Evolutionary conservation across 345 rosid species (phyloP).

Genomic region (Bruguiera sexangula): DNA sequence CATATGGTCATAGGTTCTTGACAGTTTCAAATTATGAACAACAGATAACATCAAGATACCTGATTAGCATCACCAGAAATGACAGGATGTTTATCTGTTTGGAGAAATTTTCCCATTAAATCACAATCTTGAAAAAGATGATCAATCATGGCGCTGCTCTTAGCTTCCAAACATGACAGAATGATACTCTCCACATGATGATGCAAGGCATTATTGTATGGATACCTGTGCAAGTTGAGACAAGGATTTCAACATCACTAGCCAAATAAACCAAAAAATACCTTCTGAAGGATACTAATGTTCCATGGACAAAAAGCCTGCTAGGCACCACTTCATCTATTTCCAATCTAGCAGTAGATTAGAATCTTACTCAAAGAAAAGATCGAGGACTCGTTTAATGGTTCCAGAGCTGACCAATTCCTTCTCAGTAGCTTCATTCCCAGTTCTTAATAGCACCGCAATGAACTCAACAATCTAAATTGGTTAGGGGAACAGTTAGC

Average conservation of each 20-base stretch:
- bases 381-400: slow-evolving; percentile 64
- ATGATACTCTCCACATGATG: slow-evolving; percentile 93
- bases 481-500: background rate
- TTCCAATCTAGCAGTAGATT: slow-evolving; percentile 15
- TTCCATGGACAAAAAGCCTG: background rate
- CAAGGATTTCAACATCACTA: slow-evolving; percentile 13
- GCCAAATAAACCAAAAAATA: background rate
- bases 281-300: background rate
- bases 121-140: slow-evolving; percentile 80
- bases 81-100: slow-evolving; percentile 61
- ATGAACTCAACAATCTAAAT: slow-evolving; percentile 94
- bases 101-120: slow-evolving; percentile 69
- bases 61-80: slow-evolving; percentile 49
- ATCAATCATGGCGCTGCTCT: slow-evolving; percentile 53
- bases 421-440: slow-evolving; percentile 76
- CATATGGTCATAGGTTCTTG: background rate
- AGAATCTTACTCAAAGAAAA: slow-evolving; percentile 76
- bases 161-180: slow-evolving; percentile 78
- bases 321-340: background rate
- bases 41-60: slow-evolving; percentile 30
- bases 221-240: slow-evolving; percentile 63
- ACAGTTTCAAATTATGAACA: no score
- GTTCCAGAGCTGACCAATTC: slow-evolving; percentile 86
- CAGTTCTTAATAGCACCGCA: slow-evolving; percentile 71
- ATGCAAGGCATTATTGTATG: slow-evolving; percentile 90